Percentiles rank a stretch among this genome's conserved stretches.
Conservation (phyloP, 2,329 filamentous ascomycete genomes). For the Aspergillus pseudonomiae region DNA sequence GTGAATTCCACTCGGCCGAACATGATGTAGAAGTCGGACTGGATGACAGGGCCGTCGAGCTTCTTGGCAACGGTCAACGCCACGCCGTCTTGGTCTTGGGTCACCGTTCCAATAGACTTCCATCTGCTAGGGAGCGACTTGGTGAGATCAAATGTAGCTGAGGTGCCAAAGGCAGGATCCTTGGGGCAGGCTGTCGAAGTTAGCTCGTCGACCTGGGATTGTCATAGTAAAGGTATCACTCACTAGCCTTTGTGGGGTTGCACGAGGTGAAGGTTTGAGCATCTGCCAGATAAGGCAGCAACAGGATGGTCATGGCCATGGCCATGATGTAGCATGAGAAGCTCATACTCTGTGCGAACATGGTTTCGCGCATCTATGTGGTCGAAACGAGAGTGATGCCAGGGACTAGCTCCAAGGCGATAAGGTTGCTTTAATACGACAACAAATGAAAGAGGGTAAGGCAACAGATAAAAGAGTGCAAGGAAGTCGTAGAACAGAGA, state of each 20-base stretch:
- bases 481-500: neutral
- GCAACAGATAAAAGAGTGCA: neutral
- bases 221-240: neutral
- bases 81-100: constrained; percentile 76
- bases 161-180: constrained; percentile 78
- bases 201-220: neutral
- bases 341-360: neutral
- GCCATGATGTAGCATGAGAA: neutral
- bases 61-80: constrained; percentile 76
- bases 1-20: constrained; percentile 87
- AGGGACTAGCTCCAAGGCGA: neutral
- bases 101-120: constrained; percentile 66
- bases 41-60: constrained; percentile 83
- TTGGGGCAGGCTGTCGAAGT: constrained; percentile 63
- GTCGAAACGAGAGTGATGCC: neutral
- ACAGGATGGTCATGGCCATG: neutral
- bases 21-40: constrained; percentile 98
- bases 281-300: neutral
- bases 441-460: neutral
- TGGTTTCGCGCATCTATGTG: neutral
- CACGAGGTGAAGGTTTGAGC: constrained; percentile 5
- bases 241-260: neutral
- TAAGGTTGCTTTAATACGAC: neutral
- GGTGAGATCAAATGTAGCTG: constrained; percentile 83
- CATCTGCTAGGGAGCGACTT: constrained; percentile 79